Conservation (phyloP, 768 basidiomycete genomes). For the Collybia sordida region DNA sequence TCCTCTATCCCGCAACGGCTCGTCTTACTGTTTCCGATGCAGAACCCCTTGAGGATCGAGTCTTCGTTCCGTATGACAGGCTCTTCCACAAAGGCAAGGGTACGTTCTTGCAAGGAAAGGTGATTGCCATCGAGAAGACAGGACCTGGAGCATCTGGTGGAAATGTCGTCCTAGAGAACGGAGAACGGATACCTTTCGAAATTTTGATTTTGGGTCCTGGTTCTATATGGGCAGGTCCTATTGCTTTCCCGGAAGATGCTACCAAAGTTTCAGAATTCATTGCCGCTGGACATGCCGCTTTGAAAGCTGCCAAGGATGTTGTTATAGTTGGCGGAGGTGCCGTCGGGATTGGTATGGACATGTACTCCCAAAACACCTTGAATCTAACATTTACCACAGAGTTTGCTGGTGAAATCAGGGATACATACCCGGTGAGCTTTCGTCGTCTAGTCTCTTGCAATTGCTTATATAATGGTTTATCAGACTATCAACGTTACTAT, state of each 20-base stretch:
- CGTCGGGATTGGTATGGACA: conserved; percentile 43
- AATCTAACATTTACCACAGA: conserved; percentile 22
- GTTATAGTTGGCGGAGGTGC: conserved; percentile 59
- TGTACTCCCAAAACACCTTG: background rate
- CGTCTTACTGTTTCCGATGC: conserved; percentile 51
- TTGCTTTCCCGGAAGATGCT: conserved; percentile 40
- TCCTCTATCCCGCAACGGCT: conserved; percentile 49
- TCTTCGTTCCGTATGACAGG: conserved; percentile 52
- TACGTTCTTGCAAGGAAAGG: conserved; percentile 38
- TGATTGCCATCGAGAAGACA: conserved; percentile 24
- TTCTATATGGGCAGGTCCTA: conserved; percentile 49
- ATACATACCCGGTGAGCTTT: conserved; percentile 34
- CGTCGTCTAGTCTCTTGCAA: conserved; percentile 11
- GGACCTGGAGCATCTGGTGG: conserved; percentile 37
- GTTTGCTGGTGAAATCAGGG: conserved; percentile 42
- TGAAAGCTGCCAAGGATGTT: conserved; percentile 40
- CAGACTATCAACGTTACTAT: conserved; percentile 55
- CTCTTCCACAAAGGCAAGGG: conserved; percentile 48
- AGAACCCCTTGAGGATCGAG: conserved; percentile 41
- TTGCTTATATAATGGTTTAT: conserved; percentile 4
- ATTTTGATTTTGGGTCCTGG: conserved; percentile 64
- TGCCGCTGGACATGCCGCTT: conserved; percentile 28
- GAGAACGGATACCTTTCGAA: conserved; percentile 49
- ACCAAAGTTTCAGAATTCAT: conserved; percentile 24
- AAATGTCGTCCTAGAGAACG: conserved; percentile 46